phyloP scores from a whole-genome alignment of 768 basidiomycete species.

The Gloeopeniophorella convolvens region DNA sequence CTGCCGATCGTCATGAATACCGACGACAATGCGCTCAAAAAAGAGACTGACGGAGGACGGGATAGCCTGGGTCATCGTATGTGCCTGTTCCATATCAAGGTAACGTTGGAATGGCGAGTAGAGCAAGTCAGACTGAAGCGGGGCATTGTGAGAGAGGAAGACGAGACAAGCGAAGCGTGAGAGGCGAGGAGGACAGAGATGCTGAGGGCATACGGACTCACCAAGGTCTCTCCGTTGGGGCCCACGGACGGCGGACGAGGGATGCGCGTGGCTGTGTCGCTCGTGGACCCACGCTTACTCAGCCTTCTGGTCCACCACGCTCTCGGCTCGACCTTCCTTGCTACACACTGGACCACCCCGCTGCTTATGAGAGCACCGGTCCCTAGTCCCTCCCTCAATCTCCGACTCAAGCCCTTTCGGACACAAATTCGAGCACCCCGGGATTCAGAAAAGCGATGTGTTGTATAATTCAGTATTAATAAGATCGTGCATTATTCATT shows the following conservation, averaged over 20 bases:
- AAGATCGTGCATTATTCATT: too few species aligned
- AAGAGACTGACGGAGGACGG: slow-evolving; percentile 13
- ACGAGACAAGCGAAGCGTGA: slow-evolving; percentile 4
- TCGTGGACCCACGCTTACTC: slow-evolving; percentile 17
- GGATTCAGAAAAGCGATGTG: too few species aligned
- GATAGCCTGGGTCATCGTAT: slow-evolving; percentile 3
- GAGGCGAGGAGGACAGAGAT: neutral
- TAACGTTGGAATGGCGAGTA: too few species aligned
- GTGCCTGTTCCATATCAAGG: slow-evolving; percentile 12
- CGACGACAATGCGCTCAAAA: neutral
- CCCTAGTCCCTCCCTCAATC: too few species aligned
- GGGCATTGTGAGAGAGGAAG: slow-evolving; percentile 9
- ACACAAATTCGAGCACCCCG: too few species aligned
- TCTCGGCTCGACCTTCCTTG: too few species aligned
- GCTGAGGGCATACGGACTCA: slow-evolving; percentile 12
- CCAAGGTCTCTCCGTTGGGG: slow-evolving; percentile 11
- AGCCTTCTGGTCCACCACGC: slow-evolving; percentile 1
- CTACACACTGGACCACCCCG: too few species aligned
- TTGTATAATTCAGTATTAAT: neutral
- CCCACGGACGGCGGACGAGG: slow-evolving; percentile 17
- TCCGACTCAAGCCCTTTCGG: too few species aligned
- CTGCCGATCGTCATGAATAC: neutral
- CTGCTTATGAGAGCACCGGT: too few species aligned
- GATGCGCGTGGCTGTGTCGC: slow-evolving; percentile 16
- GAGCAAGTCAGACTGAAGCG: neutral